Percentiles rank a stretch among this genome's conserved stretches.
These are phyloP conservation scores for Arabidopsis arenosa DNA, from an alignment of 345 rosid genomes.

Conservation along the genomic window DNA sequence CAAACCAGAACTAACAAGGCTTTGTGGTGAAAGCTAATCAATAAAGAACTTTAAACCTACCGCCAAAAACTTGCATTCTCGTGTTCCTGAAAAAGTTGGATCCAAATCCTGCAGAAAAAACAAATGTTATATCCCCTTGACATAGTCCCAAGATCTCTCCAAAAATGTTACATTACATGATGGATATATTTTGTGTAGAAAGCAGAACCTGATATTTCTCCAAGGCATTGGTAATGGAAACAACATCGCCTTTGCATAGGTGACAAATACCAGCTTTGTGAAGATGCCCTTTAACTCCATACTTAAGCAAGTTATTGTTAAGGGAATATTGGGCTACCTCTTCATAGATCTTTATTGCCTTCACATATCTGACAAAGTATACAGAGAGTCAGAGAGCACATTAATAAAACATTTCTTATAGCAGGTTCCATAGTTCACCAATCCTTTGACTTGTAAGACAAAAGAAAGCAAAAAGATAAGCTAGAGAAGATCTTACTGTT, in stretches of 20 bases:
- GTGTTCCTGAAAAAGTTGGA: slow-evolving; percentile 87
- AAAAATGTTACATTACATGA: background rate
- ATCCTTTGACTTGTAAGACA: no score
- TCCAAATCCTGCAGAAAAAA: slow-evolving; percentile 65
- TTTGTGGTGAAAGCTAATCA: background rate
- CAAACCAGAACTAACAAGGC: background rate
- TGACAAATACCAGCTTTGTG: slow-evolving; percentile 90
- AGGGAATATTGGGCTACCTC: slow-evolving; percentile 67
- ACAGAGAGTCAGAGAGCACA: background rate
- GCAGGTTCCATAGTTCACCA: no score
- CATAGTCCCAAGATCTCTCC: background rate
- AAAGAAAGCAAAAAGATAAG: background rate
- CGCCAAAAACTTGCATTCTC: slow-evolving; percentile 66
- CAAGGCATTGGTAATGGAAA: slow-evolving; percentile 76
- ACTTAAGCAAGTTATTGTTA: slow-evolving; percentile 72
- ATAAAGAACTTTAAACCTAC: slow-evolving; percentile 42
- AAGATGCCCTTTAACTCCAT: slow-evolving; percentile 91
- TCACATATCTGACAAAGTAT: slow-evolving; percentile 64
- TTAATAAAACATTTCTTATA: no score
- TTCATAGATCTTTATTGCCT: slow-evolving; percentile 81
- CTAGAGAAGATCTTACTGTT: slow-evolving; percentile 63
- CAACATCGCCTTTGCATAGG: slow-evolving; percentile 77
- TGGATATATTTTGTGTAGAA: background rate
- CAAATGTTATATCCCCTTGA: background rate
- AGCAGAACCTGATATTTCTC: slow-evolving; percentile 74